Percentiles rank a stretch among this genome's conserved stretches.
Conservation (phyloP, 768 basidiomycete genomes). For the Trametes punicea region DNA sequence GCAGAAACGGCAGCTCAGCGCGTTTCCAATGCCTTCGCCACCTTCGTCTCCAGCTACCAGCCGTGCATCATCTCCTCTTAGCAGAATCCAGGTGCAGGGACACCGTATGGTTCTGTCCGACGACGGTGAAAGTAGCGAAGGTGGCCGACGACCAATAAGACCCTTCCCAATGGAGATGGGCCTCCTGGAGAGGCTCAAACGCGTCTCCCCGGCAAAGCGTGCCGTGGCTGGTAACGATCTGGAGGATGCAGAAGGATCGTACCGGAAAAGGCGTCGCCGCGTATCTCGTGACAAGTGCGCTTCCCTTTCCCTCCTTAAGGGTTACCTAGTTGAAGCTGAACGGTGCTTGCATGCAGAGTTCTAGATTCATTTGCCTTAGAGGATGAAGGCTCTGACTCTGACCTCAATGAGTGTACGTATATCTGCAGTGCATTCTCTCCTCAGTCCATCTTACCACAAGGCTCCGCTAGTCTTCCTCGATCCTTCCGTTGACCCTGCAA, state of each 20-base stretch:
- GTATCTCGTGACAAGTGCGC: neutral
- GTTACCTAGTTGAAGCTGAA: neutral
- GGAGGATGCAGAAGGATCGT: conserved; percentile 22
- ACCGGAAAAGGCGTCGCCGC: neutral
- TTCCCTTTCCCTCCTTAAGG: neutral
- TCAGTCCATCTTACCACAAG: neutral
- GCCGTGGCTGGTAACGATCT: conserved; percentile 33
- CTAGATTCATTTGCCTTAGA: conserved; percentile 12
- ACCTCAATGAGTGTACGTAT: conserved; percentile 24
- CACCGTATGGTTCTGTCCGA: conserved; percentile 5
- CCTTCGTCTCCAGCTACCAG: conserved; percentile 11
- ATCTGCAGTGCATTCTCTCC: neutral
- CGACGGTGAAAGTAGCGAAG: conserved; percentile 2
- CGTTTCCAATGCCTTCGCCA: conserved; percentile 13
- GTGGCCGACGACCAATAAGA: conserved; percentile 6
- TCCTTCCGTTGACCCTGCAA: conserved; percentile 55
- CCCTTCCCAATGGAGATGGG: conserved; percentile 53
- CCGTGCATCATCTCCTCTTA: neutral
- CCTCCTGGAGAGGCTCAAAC: conserved; percentile 37
- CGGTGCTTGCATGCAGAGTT: neutral
- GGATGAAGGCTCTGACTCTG: conserved; percentile 14
- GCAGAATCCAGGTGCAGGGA: neutral
- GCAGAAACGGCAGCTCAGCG: neutral
- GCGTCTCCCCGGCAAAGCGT: conserved; percentile 31
- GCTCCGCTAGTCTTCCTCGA: conserved; percentile 47